Conservation (phyloP, 441 rosid genomes). For the Jatropha multifida region DNA sequence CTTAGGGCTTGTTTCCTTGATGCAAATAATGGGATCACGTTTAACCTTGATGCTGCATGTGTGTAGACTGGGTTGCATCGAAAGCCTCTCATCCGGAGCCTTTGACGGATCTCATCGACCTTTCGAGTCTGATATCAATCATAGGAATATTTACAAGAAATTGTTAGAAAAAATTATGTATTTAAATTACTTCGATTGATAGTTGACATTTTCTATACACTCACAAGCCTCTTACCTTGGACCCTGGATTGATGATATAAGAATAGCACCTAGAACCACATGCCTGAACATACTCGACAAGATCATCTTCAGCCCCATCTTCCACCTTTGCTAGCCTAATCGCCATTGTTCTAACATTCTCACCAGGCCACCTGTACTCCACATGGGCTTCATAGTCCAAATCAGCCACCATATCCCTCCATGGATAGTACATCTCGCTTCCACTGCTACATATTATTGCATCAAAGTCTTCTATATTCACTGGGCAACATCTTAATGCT, state of each 20-base stretch:
- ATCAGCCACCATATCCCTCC: constrained; percentile 76
- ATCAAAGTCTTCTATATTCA: constrained; percentile 73
- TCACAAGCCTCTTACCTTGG: constrained; percentile 45
- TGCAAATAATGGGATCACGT: constrained; percentile 75
- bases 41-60: constrained; percentile 66
- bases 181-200: background rate
- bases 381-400: constrained; percentile 71
- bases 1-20: constrained; percentile 87
- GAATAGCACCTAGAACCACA: constrained; percentile 67
- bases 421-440: constrained; percentile 71
- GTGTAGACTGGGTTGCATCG: constrained; percentile 74
- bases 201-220: background rate
- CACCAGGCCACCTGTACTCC: constrained; percentile 89
- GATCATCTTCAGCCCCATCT: constrained; percentile 52
- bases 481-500: constrained; percentile 47
- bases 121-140: constrained; percentile 52
- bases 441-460: constrained; percentile 86
- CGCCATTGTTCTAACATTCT: constrained; percentile 53
- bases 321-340: constrained; percentile 55
- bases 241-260: constrained; percentile 62
- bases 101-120: constrained; percentile 68
- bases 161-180: background rate
- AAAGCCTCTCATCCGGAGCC: constrained; percentile 87
- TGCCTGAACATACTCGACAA: constrained; percentile 44
- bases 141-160: constrained; percentile 22